phyloP scores from a whole-genome alignment of 1,284 basidiomycete species.

The Papiliotrema laurentii region DNA sequence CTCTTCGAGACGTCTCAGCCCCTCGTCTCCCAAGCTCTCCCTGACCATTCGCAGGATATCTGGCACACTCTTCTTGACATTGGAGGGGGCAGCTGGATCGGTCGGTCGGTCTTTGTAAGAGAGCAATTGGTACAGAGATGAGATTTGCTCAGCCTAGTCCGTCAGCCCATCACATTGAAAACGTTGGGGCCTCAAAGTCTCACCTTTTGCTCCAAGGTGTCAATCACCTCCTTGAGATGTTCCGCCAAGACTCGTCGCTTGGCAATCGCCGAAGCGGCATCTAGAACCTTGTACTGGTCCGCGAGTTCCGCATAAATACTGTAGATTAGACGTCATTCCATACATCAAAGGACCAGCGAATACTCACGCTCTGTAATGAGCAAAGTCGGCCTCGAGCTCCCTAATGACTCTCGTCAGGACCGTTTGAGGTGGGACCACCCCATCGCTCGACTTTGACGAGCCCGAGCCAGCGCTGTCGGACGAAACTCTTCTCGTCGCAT shows the following conservation, averaged over 20 bases:
- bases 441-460: constrained; percentile 16
- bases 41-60: constrained; percentile 38
- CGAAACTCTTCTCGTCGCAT: not conserved
- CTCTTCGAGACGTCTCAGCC: constrained; percentile 25
- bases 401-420: constrained; percentile 69
- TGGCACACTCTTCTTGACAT: constrained; percentile 22
- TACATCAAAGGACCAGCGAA: not conserved
- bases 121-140: constrained; percentile 72
- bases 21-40: constrained; percentile 35
- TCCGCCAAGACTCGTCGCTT: constrained; percentile 76
- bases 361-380: constrained; percentile 76
- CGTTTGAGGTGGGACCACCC: constrained; percentile 69
- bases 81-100: constrained; percentile 2
- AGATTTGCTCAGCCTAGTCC: constrained; percentile 81
- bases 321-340: not conserved
- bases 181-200: no score
- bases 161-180: no score
- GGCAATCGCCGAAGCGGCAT: constrained; percentile 68
- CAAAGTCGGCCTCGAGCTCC: constrained; percentile 85
- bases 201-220: constrained; percentile 81
- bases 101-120: constrained; percentile 58
- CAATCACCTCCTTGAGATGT: constrained; percentile 82
- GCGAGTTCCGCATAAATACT: constrained; percentile 83
- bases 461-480: not conserved
- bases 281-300: constrained; percentile 82